Conservation (phyloP, 257 asterid genomes). For the Nicotiana benthamiana region DNA sequence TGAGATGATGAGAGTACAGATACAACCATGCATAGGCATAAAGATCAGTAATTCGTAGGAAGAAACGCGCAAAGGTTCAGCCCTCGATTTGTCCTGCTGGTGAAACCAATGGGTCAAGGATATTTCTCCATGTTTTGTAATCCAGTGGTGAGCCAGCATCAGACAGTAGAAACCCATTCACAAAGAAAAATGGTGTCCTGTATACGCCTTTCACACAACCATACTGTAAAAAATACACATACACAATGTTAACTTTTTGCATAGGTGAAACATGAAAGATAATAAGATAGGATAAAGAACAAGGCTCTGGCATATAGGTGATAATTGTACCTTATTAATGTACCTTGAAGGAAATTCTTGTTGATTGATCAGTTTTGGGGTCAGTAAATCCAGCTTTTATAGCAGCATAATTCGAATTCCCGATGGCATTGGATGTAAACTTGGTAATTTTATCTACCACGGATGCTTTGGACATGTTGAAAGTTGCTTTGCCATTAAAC, state of each 20-base stretch:
- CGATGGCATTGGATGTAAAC: constrained; percentile 34
- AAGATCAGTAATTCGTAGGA: background rate
- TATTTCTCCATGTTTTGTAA: constrained; percentile 44
- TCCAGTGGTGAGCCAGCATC: constrained; percentile 58
- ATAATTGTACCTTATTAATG: background rate
- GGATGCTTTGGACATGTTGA: constrained; percentile 42
- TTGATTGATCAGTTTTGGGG: constrained; percentile 44
- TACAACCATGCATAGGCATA: background rate
- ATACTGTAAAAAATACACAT: constrained; percentile 36
- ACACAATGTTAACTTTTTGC: background rate
- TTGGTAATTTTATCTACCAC: constrained; percentile 23
- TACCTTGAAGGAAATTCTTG: constrained; percentile 85
- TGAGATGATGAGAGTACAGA: background rate
- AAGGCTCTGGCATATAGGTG: background rate
- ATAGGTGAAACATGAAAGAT: background rate
- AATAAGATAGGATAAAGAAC: background rate
- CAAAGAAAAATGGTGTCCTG: constrained; percentile 81
- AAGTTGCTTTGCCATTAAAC: constrained; percentile 44
- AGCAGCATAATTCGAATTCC: constrained; percentile 33
- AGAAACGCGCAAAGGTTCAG: background rate
- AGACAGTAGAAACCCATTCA: constrained; percentile 77
- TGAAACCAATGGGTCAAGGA: constrained; percentile 44
- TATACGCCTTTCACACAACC: constrained; percentile 82
- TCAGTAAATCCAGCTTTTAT: constrained; percentile 50
- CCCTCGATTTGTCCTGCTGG: background rate